Base-by-base conservation (phyloP, 805 yeast genomes). In the Wickerhamiella dianesei region DNA sequence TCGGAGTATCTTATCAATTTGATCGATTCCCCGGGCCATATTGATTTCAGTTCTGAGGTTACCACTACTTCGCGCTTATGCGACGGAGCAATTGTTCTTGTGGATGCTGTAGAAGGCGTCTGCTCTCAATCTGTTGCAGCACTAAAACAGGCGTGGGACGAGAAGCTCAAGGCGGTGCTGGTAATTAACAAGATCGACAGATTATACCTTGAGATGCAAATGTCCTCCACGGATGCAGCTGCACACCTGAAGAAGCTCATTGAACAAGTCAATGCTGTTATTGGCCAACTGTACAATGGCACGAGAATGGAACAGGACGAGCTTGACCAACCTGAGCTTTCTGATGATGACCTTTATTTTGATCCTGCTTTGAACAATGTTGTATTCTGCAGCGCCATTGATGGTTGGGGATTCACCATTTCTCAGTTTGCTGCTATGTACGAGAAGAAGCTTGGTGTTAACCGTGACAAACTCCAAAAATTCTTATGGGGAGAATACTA, bases 11-110 rank as follows among this genome's bases (percentile, higher is more conserved):
- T 92, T 47, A 81, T 92, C 59, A 92, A 92, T 60, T 72, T 92
- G 56, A 89, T 92, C 48, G 99, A 92, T 64, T 89, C 97, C 0
- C 99, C 99, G 0, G 99, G 99, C n/a, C 99, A 92, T 58, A 86
- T 92, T 50, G 99, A 92, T 65, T 92, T 92, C 62, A 82, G 95
- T 1, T 82, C 94, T 12, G 99, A 92, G 60, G 99, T 92, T 0
- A 84, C 95, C 21, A 84, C 96, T 0, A 95, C 97, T 1, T 87
- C 97, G 1, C 72, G 98, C 57, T 69, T 92, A 40, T 92, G 97
- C 67, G 99, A 92, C 61, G 97, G 97, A 41, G 96, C 97, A 0
- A 82, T 92, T 2, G 94, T 92, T 0, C 68, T 92, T 14, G 95
- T 92, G 2, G 99, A 92, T 63, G 96, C 85, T 2, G 96, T 92